Conservation (phyloP, 164 flowering plant species). For the Stephania yunnanensis region DNA sequence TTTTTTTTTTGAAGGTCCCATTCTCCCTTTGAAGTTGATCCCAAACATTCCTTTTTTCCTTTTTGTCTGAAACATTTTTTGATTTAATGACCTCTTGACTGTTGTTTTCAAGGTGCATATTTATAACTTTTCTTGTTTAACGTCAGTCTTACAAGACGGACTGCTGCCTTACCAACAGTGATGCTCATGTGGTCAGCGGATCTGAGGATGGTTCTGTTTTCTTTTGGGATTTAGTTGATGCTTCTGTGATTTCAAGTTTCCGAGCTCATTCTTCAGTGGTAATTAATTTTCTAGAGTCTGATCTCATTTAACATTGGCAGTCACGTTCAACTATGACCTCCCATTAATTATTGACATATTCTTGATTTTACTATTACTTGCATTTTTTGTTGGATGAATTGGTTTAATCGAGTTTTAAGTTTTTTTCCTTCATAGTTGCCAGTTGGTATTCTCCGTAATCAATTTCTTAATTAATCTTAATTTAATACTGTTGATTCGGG, state of each 20-base stretch:
- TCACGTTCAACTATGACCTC: background rate
- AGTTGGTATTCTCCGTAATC: background rate
- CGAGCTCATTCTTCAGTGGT: conserved; percentile 93
- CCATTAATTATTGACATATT: background rate
- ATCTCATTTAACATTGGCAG: background rate
- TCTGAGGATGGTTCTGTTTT: conserved; percentile 90
- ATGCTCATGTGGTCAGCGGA: conserved; percentile 86
- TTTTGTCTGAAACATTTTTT: background rate
- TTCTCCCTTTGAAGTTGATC: background rate
- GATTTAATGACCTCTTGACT: background rate
- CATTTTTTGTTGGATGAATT: background rate
- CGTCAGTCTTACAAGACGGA: conserved; percentile 90
- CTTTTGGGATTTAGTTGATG: conserved; percentile 99
- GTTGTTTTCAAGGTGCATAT: background rate
- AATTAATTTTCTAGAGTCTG: conserved; percentile 14
- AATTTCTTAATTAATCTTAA: background rate
- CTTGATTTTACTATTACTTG: background rate
- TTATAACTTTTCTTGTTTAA: conserved; percentile 6
- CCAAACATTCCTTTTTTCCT: background rate
- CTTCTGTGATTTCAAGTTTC: conserved; percentile 68
- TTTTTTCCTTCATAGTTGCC: background rate
- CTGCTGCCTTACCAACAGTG: conserved; percentile 85
- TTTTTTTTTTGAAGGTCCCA: too few species aligned
- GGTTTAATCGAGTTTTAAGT: too few species aligned
- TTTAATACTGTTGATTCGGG: background rate